A percentile compares a stretch with the other conserved stretches of the same genome.
phyloP scores from a whole-genome alignment of 441 rosid genomes.

The Cnidoscolus chayamansa region DNA sequence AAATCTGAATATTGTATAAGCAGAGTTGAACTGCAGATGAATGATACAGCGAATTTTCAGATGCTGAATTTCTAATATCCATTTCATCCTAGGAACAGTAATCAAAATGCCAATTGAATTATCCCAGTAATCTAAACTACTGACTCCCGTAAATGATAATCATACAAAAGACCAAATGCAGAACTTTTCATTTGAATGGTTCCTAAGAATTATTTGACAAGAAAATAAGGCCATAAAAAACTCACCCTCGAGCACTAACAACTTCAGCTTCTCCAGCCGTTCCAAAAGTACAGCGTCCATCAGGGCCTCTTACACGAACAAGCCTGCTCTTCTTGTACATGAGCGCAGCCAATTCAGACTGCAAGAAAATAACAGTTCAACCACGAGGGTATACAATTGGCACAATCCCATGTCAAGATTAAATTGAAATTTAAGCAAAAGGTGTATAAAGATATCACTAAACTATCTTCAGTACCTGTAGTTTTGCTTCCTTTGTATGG shows the following conservation, averaged over 20 bases:
- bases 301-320: constrained; percentile 73
- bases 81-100: not conserved
- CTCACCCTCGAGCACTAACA: constrained; percentile 96
- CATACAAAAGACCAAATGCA: not conserved
- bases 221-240: constrained; percentile 15
- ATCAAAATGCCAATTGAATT: not conserved
- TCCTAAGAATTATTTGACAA: not conserved
- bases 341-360: constrained; percentile 91
- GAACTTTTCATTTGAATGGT: not conserved
- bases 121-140: not conserved
- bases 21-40: not conserved
- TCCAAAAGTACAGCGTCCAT: constrained; percentile 75
- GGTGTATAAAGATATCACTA: not conserved
- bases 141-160: not conserved
- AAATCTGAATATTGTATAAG: not conserved
- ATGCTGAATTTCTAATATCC: not conserved
- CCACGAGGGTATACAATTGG: constrained; percentile 8
- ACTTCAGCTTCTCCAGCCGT: constrained; percentile 85
- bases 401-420: not conserved
- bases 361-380: constrained; percentile 21
- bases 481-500: constrained; percentile 80
- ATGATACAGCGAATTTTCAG: not conserved
- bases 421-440: not conserved
- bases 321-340: constrained; percentile 85
- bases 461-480: constrained; percentile 51